Evolutionary conservation across 306 rosid genomes (phyloP).

Genomic region (Pterocarpus santalinus): DNA sequence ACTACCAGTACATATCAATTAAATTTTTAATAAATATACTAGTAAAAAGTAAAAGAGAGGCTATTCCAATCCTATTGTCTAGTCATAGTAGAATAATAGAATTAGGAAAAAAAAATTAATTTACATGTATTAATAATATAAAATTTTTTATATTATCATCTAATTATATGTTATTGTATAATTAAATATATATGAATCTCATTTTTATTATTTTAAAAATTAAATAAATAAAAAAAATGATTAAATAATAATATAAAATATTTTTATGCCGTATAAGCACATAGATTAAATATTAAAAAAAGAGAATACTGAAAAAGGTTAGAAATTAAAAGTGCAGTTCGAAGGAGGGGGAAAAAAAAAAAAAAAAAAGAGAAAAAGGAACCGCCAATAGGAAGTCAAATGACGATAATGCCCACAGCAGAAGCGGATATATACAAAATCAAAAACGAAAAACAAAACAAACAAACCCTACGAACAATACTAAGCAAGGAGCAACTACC

Average conservation of each 20-base stretch:
- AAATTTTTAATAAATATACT: too few relatives aligned
- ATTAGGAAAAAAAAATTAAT: too few relatives aligned
- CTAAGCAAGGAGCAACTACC: not conserved
- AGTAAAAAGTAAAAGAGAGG: too few relatives aligned
- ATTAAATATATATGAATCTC: too few relatives aligned
- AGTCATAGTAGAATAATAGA: not conserved
- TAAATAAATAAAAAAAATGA: too few relatives aligned
- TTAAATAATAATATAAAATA: too few relatives aligned
- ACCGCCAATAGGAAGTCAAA: conserved; percentile 24
- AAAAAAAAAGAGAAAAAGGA: not conserved
- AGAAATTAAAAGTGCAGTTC: conserved; percentile 33
- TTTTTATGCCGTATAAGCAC: too few relatives aligned
- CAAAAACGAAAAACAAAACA: not conserved
- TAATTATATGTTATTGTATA: too few relatives aligned
- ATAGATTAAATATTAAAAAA: not conserved
- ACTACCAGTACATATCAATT: too few relatives aligned
- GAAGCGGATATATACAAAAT: conserved; percentile 45
- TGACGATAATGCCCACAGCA: conserved; percentile 13
- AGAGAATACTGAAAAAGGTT: not conserved
- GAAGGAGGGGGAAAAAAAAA: not conserved
- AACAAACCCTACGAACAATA: conserved; percentile 43
- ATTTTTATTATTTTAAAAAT: too few relatives aligned
- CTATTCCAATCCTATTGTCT: not conserved
- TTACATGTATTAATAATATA: too few relatives aligned
- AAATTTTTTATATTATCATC: too few relatives aligned